Evolutionary conservation across 176 grass and related monocot genomes (phyloP), one percentile per base, ranked within the genome.

Genomic region (Elymus sibiricus): DNA sequence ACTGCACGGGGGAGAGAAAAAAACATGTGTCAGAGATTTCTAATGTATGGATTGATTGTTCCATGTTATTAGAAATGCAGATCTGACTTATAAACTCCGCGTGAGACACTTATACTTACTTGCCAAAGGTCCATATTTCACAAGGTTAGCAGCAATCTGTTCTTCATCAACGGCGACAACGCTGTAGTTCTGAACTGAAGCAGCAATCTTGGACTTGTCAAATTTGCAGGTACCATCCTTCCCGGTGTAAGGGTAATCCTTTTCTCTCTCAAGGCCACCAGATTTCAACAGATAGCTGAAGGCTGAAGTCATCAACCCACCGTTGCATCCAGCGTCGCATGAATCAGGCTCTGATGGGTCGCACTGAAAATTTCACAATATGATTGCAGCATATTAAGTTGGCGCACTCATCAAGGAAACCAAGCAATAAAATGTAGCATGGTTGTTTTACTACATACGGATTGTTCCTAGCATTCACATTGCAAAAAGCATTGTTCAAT

Each of bases 181-280:
- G 73, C 84, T 96, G 89, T 86, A 96, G 88, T 96, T 96, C 26
- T 87, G 73, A 75, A 96, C 94, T 11, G 91, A 90, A 79, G 94
- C 89, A 78, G 59, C 89, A 88, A 96, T 92, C 81, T 93, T 96
- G 17, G 94, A 93, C 84, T 91, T 96, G 74, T 96, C 91, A 63
- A 96, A 93, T 76, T 91, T 93, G 87, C 94, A 96, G 55, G 80
- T 81, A 56, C 82, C 77, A 63, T 96, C 94, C 25, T 17, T 88
- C 64, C 94, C 94, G 35, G 89, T 88, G 82, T 96, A 96, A 31
- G 94, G 94, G 70, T 96, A 96, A 76, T 96, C 91, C 32, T 93
- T 79, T 83, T 96, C 91, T 15, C 89, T 89, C 77, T 96, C 94
- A 80, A 96, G 94, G 7, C 94, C 91, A 70, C 94, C 94, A 76